Conservation (phyloP, 2,329 filamentous ascomycete species). For the Apiospora phragmitis region DNA sequence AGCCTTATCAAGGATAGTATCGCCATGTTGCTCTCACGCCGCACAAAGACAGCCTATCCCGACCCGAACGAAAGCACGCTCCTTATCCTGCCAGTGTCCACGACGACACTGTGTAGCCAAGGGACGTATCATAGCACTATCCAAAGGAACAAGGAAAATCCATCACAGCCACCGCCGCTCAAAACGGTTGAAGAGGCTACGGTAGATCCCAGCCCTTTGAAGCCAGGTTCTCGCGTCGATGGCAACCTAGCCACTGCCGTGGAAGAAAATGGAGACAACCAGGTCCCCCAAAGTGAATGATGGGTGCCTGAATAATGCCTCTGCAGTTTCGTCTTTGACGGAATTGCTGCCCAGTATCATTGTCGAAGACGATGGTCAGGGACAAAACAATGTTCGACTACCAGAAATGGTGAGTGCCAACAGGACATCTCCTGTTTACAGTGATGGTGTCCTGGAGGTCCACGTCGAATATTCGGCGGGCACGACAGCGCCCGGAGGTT, state of each 20-base stretch:
- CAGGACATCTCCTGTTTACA: conserved; percentile 14
- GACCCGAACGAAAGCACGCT: conserved; percentile 22
- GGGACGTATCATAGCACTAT: background rate
- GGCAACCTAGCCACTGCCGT: background rate
- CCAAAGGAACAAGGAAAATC: background rate
- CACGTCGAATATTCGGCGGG: conserved; percentile 18
- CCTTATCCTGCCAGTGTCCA: conserved; percentile 15
- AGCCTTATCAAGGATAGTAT: conserved; percentile 13
- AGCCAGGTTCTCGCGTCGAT: background rate
- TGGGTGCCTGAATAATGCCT: background rate
- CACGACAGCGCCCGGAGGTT: background rate
- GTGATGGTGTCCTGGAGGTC: conserved; percentile 15
- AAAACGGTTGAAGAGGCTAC: background rate
- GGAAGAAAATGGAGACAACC: too few species aligned
- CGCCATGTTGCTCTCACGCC: conserved; percentile 10
- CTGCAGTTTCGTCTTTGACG: background rate
- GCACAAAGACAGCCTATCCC: conserved; percentile 11
- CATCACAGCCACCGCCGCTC: too few species aligned
- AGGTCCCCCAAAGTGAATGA: background rate
- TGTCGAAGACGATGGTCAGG: background rate
- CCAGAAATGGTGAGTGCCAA: conserved; percentile 3
- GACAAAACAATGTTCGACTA: background rate
- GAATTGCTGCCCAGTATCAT: background rate
- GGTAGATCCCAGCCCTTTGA: background rate
- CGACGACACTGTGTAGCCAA: conserved; percentile 11